A percentile compares a stretch with the other conserved stretches of the same genome.
Evolutionary conservation across 2,329 filamentous ascomycete species (phyloP).

Genomic region (Fusarium heterosporum): DNA sequence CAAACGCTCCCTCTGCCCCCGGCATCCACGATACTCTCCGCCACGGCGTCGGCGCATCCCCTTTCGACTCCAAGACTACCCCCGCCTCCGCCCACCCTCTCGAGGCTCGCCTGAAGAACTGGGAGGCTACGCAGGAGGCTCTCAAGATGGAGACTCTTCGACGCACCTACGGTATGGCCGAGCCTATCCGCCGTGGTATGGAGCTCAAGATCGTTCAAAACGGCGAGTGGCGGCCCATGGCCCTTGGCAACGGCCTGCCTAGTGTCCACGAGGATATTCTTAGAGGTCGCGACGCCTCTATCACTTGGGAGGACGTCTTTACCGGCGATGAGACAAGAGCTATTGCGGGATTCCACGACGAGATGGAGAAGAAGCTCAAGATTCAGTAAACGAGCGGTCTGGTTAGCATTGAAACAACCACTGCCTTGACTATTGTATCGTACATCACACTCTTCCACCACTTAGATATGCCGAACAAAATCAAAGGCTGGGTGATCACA

Average conservation of each 20-base stretch:
- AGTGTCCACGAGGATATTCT: conserved; percentile 92
- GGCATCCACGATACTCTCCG: conserved; percentile 95
- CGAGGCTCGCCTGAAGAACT: conserved; percentile 87
- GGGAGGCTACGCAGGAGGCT: conserved; percentile 88
- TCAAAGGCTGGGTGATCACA: conserved; percentile 1
- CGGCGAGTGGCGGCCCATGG: conserved; percentile 82
- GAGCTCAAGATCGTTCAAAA: conserved; percentile 88
- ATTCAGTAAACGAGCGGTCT: conserved; percentile 61
- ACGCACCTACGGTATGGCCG: conserved; percentile 89
- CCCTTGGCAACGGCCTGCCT: conserved; percentile 68
- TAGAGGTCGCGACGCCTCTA: conserved; percentile 78
- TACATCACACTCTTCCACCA: conserved; percentile 32
- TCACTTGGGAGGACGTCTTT: conserved; percentile 96
- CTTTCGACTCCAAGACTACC: conserved; percentile 59
- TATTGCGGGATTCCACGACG: conserved; percentile 81
- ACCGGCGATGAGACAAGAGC: conserved; percentile 79
- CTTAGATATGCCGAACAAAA: conserved; percentile 32
- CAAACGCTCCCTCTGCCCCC: conserved; percentile 87
- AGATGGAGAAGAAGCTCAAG: conserved; percentile 93
- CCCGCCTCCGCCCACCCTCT: conserved; percentile 83
- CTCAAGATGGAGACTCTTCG: conserved; percentile 91
- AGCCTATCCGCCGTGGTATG: conserved; percentile 93
- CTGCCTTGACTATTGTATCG: conserved; percentile 17
- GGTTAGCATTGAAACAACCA: conserved; percentile 1
- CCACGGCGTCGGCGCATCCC: conserved; percentile 77